These are phyloP conservation scores for Silene uniflora DNA, from an alignment of 148 eudicot genomes.

Conservation along the genomic window DNA sequence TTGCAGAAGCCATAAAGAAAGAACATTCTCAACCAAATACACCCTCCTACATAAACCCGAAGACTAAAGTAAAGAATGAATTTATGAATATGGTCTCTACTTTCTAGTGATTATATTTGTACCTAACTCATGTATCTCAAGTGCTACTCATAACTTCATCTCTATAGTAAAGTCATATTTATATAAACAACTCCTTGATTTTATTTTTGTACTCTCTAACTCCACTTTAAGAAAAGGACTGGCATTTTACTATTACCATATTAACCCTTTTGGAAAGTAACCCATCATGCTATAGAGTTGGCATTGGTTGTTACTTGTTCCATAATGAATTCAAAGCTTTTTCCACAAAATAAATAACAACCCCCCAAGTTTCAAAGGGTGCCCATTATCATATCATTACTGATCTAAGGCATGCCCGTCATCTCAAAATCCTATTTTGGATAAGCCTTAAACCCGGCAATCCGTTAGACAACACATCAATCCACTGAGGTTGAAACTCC, in stretches of 20 bases:
- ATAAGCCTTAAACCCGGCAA: not conserved
- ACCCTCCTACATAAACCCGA: no score
- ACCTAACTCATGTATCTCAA: no score
- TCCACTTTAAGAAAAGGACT: slow-evolving; percentile 25
- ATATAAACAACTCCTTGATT: slow-evolving; percentile 2
- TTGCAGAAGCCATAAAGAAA: no score
- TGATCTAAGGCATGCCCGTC: slow-evolving; percentile 22
- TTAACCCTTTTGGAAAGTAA: slow-evolving; percentile 18
- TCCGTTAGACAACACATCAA: no score
- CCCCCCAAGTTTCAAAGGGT: not conserved
- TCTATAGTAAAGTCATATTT: slow-evolving; percentile 7
- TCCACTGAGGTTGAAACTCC: no score
- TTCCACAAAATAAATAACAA: not conserved
- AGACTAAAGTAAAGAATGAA: no score
- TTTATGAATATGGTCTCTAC: no score
- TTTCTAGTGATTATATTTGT: no score
- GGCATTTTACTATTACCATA: slow-evolving; percentile 21
- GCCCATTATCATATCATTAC: slow-evolving; percentile 21
- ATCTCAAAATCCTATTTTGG: slow-evolving; percentile 11
- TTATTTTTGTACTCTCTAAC: slow-evolving; percentile 18
- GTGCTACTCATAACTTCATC: no score
- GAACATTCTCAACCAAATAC: no score
- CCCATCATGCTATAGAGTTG: no score
- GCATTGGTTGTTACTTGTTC: not conserved
- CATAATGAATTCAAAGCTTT: slow-evolving; percentile 28